These are phyloP conservation scores for Hymenotorrendiella dingleyae DNA, from an alignment of 2,329 filamentous ascomycete species.

Conservation along the genomic window DNA sequence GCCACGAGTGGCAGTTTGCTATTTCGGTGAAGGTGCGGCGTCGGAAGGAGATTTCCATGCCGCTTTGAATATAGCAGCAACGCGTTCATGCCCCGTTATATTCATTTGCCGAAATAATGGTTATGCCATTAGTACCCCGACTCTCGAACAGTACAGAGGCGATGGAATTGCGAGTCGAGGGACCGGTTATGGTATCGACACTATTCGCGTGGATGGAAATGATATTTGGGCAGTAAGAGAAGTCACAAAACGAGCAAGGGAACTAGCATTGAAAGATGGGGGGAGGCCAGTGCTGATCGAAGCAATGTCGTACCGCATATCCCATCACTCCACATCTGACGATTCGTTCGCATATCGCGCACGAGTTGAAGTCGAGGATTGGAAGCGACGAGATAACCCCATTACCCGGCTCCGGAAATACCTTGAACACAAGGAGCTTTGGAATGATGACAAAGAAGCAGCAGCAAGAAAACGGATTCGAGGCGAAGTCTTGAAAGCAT, in stretches of 20 bases:
- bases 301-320: constrained; percentile 97
- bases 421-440: constrained; percentile 75
- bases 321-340: constrained; percentile 93
- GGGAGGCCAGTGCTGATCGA: constrained; percentile 73
- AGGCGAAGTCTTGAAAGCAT: constrained; percentile 76
- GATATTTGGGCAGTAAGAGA: constrained; percentile 85
- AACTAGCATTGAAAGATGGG: constrained; percentile 43
- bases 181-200: constrained; percentile 89
- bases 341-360: constrained; percentile 96
- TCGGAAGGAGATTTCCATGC: constrained; percentile 91
- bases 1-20: constrained; percentile 69
- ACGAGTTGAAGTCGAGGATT: constrained; percentile 87
- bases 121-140: constrained; percentile 85
- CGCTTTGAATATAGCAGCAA: constrained; percentile 85
- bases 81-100: constrained; percentile 76
- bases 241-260: constrained; percentile 72
- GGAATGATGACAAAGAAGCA: constrained; percentile 80
- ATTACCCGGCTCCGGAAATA: constrained; percentile 83
- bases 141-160: constrained; percentile 83
- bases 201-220: constrained; percentile 88
- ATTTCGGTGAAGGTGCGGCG: constrained; percentile 87
- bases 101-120: constrained; percentile 94
- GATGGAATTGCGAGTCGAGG: constrained; percentile 86
- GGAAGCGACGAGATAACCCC: constrained; percentile 86
- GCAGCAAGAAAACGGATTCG: constrained; percentile 58